Conservation (phyloP, 2,329 filamentous ascomycete species). For the Coniochaeta prunicola region DNA sequence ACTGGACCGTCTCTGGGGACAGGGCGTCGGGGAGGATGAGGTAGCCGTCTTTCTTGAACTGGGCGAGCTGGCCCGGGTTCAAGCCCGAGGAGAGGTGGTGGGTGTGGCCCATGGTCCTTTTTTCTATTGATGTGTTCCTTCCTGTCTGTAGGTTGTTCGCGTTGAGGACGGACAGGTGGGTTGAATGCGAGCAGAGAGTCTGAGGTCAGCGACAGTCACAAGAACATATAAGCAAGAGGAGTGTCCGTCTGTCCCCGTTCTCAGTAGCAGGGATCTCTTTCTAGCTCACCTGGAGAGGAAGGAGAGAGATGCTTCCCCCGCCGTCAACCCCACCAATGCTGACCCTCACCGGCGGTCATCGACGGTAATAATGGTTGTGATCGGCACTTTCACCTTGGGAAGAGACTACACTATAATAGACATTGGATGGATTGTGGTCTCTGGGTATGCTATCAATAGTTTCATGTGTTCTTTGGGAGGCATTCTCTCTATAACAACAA, state of each 20-base stretch:
- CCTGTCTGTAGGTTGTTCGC: not conserved
- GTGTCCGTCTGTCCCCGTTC: no score
- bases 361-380: not conserved
- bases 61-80: conserved; percentile 59
- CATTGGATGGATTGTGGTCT: no score
- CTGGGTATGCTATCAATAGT: no score
- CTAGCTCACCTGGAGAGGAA: not conserved
- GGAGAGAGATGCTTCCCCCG: not conserved
- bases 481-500: no score
- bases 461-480: no score
- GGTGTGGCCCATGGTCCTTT: not conserved
- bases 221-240: not conserved
- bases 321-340: not conserved
- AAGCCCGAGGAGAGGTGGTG: conserved; percentile 41
- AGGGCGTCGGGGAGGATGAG: conserved; percentile 79
- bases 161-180: not conserved
- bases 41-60: conserved; percentile 80
- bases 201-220: not conserved
- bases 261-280: not conserved
- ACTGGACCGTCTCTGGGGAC: conserved; percentile 52
- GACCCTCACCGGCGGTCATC: not conserved
- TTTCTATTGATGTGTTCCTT: no score
- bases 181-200: not conserved
- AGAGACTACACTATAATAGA: no score
- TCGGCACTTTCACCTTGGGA: no score